A percentile compares a stretch with the other conserved stretches of the same genome.
phyloP scores from a whole-genome alignment of 106 monocot species.

The Gastrodia elata region DNA sequence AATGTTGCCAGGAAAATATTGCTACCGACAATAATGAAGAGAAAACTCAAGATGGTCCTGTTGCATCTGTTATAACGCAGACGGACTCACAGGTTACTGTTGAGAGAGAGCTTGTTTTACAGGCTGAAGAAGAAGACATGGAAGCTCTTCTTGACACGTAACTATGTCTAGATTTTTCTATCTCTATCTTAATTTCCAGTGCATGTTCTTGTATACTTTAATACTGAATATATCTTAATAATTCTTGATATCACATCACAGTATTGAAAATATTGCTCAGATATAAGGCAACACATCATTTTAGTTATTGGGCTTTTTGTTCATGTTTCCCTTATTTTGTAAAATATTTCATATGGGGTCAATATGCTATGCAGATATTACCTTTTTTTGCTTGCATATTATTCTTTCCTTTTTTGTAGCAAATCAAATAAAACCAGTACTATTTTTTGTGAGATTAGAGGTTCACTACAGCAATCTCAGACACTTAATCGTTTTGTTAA shows the following conservation, averaged over 20 bases:
- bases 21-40: slow-evolving; percentile 45
- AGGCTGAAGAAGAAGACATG: slow-evolving; percentile 99
- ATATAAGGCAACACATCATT: neutral
- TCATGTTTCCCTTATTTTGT: neutral
- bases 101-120: slow-evolving; percentile 86
- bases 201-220: neutral
- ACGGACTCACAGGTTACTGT: slow-evolving; percentile 88
- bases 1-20: slow-evolving; percentile 63
- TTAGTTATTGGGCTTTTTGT: neutral
- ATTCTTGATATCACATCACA: neutral
- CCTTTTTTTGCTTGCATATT: neutral
- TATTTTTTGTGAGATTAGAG: neutral
- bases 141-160: slow-evolving; percentile 99
- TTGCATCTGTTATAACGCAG: slow-evolving; percentile 36
- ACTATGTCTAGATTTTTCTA: slow-evolving; percentile 8
- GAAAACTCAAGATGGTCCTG: slow-evolving; percentile 40
- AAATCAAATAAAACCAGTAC: neutral
- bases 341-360: neutral
- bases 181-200: neutral
- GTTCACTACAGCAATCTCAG: neutral
- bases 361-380: neutral
- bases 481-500: neutral
- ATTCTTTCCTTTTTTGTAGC: neutral
- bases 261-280: neutral
- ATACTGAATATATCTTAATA: neutral